Percentiles rank a stretch among this genome's conserved stretches.
Evolutionary conservation across 2,329 filamentous ascomycete genomes (phyloP).

Genomic region (Bipolaris bicolor): DNA sequence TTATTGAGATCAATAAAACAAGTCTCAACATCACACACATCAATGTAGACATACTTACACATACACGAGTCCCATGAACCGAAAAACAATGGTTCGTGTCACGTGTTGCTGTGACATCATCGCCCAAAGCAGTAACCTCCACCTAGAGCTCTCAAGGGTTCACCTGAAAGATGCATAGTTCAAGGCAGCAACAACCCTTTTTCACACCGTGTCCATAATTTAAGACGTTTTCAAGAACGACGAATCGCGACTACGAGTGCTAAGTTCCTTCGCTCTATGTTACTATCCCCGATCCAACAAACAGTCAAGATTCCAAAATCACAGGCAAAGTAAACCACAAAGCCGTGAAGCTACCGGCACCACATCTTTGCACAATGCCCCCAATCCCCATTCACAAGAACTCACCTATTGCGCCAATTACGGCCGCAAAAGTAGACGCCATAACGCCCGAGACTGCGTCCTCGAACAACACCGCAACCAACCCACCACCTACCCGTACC

Average conservation of each 20-base stretch:
- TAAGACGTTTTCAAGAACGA: background rate
- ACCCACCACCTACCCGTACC: slow-evolving; percentile 46
- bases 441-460: slow-evolving; percentile 49
- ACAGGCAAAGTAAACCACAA: background rate
- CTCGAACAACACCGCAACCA: slow-evolving; percentile 22
- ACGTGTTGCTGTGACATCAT: slow-evolving; percentile 39
- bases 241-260: background rate
- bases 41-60: too few relatives aligned
- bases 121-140: slow-evolving; percentile 30
- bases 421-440: slow-evolving; percentile 46
- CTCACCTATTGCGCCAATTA: slow-evolving; percentile 52
- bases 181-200: slow-evolving; percentile 33
- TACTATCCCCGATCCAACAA: background rate
- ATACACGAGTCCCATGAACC: background rate
- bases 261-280: background rate
- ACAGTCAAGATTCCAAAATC: background rate
- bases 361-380: slow-evolving; percentile 46
- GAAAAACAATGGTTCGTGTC: slow-evolving; percentile 22
- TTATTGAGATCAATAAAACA: background rate
- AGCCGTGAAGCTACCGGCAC: background rate
- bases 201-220: slow-evolving; percentile 5
- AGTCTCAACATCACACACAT: background rate
- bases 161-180: slow-evolving; percentile 20
- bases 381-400: slow-evolving; percentile 56
- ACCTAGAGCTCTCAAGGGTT: slow-evolving; percentile 7